phyloP scores from a whole-genome alignment of 1,284 basidiomycete genomes.

The Ustilago nuda region DNA sequence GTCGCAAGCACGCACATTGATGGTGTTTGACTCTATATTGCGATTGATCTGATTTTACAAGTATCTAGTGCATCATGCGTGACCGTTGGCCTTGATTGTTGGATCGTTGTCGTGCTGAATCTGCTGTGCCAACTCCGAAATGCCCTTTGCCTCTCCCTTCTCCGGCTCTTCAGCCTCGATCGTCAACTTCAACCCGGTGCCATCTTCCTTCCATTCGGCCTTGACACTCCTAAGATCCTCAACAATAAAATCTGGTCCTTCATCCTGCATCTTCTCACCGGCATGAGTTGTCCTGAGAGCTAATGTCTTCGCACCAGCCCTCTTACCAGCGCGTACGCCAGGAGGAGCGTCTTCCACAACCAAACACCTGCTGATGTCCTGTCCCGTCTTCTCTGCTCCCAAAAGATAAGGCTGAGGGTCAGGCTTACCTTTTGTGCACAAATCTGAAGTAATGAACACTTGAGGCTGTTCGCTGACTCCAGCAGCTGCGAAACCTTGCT shows the following conservation, averaged over 20 bases:
- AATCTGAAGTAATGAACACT: constrained; percentile 65
- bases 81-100: constrained; percentile 12
- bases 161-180: constrained; percentile 58
- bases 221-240: constrained; percentile 60
- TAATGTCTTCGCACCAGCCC: constrained; percentile 63
- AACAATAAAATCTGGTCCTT: constrained; percentile 64
- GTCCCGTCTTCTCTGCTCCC: constrained; percentile 54
- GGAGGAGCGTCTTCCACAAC: constrained; percentile 68
- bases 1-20: neutral
- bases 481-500: constrained; percentile 59
- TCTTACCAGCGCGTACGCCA: constrained; percentile 60
- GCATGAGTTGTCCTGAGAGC: constrained; percentile 64
- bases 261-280: constrained; percentile 57
- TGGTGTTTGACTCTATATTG: neutral
- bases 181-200: constrained; percentile 48
- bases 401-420: constrained; percentile 66
- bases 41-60: neutral
- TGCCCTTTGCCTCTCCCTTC: constrained; percentile 43
- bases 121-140: constrained; percentile 36
- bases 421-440: constrained; percentile 64
- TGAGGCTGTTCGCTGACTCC: constrained; percentile 42
- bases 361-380: constrained; percentile 58
- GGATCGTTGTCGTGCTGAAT: constrained; percentile 43
- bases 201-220: constrained; percentile 61
- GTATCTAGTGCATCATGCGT: constrained; percentile 8